A percentile compares a stretch with the other conserved stretches of the same genome.
Evolutionary conservation across 2,329 filamentous ascomycete species (phyloP).

Genomic region (Colletotrichum abscissum): DNA sequence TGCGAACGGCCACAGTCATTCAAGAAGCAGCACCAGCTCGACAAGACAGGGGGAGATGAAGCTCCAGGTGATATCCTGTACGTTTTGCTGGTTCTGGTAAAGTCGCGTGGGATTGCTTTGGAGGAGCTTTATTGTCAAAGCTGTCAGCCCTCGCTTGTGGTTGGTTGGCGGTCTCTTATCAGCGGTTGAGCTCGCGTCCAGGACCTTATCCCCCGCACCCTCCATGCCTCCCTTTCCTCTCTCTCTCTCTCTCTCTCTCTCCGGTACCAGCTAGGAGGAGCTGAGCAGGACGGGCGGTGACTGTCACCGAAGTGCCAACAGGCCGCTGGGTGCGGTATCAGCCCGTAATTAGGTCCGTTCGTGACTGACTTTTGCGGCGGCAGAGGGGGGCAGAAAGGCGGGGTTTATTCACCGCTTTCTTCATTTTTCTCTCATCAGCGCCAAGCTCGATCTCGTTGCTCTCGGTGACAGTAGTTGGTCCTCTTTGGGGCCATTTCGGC

Average conservation of each 20-base stretch:
- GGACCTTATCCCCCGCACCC: conserved; percentile 34
- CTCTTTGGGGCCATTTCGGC: conserved; percentile 2
- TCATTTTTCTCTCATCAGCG: neutral
- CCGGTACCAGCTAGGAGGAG: neutral
- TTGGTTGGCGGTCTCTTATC: conserved; percentile 29
- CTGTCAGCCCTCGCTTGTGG: conserved; percentile 3
- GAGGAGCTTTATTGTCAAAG: conserved; percentile 32
- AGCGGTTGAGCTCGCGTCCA: conserved; percentile 23
- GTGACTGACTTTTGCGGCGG: neutral
- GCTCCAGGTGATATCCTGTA: neutral
- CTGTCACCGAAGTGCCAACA: neutral
- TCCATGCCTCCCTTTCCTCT: neutral
- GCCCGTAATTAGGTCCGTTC: neutral
- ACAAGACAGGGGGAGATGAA: neutral
- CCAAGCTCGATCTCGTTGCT: neutral
- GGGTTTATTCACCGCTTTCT: conserved; percentile 2
- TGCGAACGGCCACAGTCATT: neutral
- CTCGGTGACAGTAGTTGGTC: neutral
- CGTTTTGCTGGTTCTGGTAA: conserved; percentile 2
- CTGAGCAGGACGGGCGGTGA: conserved; percentile 9
- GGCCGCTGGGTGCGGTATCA: conserved; percentile 1
- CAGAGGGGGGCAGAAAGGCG: conserved; percentile 15
- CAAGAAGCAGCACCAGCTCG: neutral
- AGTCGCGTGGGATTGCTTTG: conserved; percentile 11
- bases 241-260: neutral